Evolutionary conservation across 257 asterid genomes (phyloP).

Genomic region (Mitragyna speciosa): DNA sequence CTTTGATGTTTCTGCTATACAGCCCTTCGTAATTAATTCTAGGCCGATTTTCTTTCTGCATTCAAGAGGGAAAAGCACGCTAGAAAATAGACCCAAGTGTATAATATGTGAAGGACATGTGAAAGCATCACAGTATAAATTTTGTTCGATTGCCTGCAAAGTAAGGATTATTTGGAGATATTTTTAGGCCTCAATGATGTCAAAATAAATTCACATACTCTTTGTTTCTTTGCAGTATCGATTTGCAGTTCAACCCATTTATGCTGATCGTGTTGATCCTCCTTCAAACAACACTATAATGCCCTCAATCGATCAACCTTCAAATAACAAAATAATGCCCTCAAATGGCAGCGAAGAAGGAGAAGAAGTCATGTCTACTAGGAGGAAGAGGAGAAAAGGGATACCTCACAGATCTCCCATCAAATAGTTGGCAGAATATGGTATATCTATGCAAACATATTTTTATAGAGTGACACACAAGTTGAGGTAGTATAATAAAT

Average conservation of each 20-base stretch:
- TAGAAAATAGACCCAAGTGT: neutral
- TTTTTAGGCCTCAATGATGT: no score
- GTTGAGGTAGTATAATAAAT: no score
- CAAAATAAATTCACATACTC: no score
- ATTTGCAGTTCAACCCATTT: neutral
- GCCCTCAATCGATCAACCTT: neutral
- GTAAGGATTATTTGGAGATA: neutral
- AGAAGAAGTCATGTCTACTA: neutral
- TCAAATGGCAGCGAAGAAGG: neutral
- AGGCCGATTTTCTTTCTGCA: neutral
- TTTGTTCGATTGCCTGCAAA: conserved; percentile 10
- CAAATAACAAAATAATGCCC: neutral
- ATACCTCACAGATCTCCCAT: neutral
- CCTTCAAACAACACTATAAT: neutral
- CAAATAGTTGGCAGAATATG: neutral
- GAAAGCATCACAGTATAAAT: neutral
- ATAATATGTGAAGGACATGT: neutral
- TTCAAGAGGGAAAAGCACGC: neutral
- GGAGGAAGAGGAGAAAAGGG: conserved; percentile 3
- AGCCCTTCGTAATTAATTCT: neutral
- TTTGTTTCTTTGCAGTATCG: conserved; percentile 4
- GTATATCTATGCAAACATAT: no score
- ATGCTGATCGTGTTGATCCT: neutral
- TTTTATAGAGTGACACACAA: no score
- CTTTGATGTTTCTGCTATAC: neutral